A percentile compares a stretch with the other conserved stretches of the same genome.
phyloP scores from a whole-genome alignment of 1,284 basidiomycete species.

The Rhodotorula sp. region DNA sequence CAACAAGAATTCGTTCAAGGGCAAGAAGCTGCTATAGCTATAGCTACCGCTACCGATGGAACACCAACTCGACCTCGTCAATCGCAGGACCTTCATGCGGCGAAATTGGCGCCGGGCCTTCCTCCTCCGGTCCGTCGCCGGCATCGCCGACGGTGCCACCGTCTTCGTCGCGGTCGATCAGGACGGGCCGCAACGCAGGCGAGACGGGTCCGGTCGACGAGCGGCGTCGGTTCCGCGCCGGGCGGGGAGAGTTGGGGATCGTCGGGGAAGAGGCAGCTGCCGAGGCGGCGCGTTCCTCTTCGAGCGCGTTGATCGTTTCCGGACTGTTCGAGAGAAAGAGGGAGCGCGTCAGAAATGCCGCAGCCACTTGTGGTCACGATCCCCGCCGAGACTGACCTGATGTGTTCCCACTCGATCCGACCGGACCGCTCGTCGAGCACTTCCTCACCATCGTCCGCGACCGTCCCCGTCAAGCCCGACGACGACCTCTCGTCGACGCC shows the following conservation, averaged over 20 bases:
- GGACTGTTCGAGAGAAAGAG: slow-evolving; percentile 21
- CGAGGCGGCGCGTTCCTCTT: slow-evolving; percentile 34
- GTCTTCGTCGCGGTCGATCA: slow-evolving; percentile 41
- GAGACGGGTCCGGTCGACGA: slow-evolving; percentile 39
- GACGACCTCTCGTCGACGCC: slow-evolving; percentile 39
- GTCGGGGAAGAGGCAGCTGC: background rate
- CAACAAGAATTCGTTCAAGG: background rate
- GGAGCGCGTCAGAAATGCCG: background rate
- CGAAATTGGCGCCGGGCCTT: slow-evolving; percentile 29
- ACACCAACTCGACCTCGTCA: slow-evolving; percentile 40
- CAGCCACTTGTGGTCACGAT: no score
- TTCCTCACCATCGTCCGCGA: slow-evolving; percentile 39
- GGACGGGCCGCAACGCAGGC: slow-evolving; percentile 37
- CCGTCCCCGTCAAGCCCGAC: slow-evolving; percentile 29
- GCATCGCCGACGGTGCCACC: background rate
- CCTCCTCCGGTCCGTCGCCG: slow-evolving; percentile 12
- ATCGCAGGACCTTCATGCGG: slow-evolving; percentile 37
- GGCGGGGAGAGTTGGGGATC: slow-evolving; percentile 29
- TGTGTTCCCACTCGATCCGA: slow-evolving; percentile 39
- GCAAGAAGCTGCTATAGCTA: background rate
- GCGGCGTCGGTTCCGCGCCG: slow-evolving; percentile 17
- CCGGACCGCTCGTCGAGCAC: slow-evolving; percentile 21
- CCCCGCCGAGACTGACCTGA: slow-evolving; percentile 22
- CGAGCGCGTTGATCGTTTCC: slow-evolving; percentile 40
- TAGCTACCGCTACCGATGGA: slow-evolving; percentile 14